Evolutionary conservation across 176 grass and related monocot genomes (phyloP).

Genomic region (Zoysia japonica): DNA sequence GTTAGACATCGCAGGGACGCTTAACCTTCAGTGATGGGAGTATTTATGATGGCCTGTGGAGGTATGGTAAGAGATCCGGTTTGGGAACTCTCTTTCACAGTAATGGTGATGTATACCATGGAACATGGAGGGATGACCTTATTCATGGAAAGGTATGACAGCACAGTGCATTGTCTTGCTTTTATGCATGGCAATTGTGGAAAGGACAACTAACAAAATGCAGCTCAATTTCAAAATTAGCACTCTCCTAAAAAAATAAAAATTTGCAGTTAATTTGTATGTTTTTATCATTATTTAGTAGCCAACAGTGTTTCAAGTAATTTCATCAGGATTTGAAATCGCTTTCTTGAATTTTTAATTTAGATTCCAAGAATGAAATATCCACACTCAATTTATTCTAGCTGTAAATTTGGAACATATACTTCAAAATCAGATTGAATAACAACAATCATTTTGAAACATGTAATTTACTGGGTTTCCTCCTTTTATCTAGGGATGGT

Average conservation of each 20-base stretch:
- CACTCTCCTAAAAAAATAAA: too few species aligned
- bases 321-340: not conserved
- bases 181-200: not conserved
- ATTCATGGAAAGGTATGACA: conserved; percentile 92
- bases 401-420: conserved; percentile 4
- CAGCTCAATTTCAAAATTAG: not conserved
- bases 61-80: conserved; percentile 90
- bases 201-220: not conserved
- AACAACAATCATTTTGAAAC: not conserved
- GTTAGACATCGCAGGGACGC: conserved; percentile 55
- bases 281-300: not conserved
- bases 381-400: not conserved
- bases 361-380: conserved; percentile 8
- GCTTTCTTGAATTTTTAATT: not conserved
- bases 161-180: not conserved
- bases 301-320: not conserved
- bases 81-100: conserved; percentile 80
- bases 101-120: conserved; percentile 94
- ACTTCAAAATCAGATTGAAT: conserved; percentile 8
- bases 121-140: conserved; percentile 94
- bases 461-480: conserved; percentile 27
- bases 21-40: conserved; percentile 73
- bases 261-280: conserved; percentile 4
- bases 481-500: conserved; percentile 68
- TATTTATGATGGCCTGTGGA: conserved; percentile 94